A percentile compares a stretch with the other conserved stretches of the same genome.
These are phyloP conservation scores for Mycocalia duriaeana DNA, from an alignment of 1,284 basidiomycete species.

Conservation along the genomic window DNA sequence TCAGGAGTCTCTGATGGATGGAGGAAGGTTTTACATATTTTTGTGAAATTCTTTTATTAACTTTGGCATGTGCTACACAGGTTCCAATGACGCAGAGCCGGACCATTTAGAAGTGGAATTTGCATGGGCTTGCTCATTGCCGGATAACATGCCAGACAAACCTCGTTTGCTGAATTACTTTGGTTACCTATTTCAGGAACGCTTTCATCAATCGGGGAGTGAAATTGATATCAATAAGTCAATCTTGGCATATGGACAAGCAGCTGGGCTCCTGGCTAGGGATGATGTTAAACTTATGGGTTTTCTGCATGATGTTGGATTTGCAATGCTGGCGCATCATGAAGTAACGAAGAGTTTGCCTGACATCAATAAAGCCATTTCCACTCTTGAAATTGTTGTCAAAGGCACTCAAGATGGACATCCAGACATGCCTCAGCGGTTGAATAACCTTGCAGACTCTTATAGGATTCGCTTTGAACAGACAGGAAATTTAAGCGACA, in stretches of 20 bases:
- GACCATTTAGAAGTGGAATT: neutral
- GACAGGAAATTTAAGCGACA: neutral
- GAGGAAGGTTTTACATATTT: neutral
- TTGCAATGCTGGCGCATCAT: neutral
- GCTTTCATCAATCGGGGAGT: conserved; percentile 60
- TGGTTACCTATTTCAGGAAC: neutral
- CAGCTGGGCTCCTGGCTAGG: neutral
- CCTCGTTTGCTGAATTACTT: conserved; percentile 14
- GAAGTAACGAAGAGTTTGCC: neutral
- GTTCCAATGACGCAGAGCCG: neutral
- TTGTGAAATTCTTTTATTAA: neutral
- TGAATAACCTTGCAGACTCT: neutral
- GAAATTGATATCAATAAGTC: conserved; percentile 39
- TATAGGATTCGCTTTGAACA: neutral
- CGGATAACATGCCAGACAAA: conserved; percentile 45
- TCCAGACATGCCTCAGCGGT: neutral
- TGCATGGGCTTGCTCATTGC: neutral
- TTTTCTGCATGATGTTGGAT: neutral
- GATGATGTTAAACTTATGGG: neutral
- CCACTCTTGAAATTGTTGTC: neutral
- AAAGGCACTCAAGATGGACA: neutral
- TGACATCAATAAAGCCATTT: neutral
- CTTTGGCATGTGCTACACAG: neutral
- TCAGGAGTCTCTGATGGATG: neutral
- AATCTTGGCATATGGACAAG: neutral